Conservation (phyloP, 768 basidiomycete species). For the Chalciporus pseudorubinellus region DNA sequence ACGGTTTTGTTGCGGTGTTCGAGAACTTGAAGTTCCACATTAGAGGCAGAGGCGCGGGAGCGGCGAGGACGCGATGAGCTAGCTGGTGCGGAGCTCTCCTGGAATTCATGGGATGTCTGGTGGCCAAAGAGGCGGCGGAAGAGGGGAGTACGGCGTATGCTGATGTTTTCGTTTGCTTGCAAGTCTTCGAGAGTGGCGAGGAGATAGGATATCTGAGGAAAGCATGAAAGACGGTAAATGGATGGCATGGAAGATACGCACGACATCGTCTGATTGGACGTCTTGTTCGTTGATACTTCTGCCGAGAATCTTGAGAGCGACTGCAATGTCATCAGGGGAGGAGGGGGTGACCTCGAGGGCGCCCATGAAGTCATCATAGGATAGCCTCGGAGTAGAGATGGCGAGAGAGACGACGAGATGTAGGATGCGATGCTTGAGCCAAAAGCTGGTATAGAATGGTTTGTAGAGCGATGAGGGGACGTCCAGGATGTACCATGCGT, state of each 20-base stretch:
- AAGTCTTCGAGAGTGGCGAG: conserved; percentile 39
- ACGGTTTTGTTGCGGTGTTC: conserved; percentile 37
- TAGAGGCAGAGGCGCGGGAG: conserved; percentile 6
- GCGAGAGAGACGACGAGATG: conserved; percentile 45
- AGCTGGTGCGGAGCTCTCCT: conserved; percentile 8
- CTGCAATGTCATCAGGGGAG: conserved; percentile 31
- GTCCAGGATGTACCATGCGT: conserved; percentile 71
- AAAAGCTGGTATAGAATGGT: conserved; percentile 46
- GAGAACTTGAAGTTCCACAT: conserved; percentile 33
- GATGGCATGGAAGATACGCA: conserved; percentile 29
- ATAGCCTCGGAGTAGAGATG: conserved; percentile 34
- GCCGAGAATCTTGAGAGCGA: conserved; percentile 40
- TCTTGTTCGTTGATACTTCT: conserved; percentile 42
- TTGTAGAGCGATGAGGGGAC: conserved; percentile 45
- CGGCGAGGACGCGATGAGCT: conserved; percentile 17
- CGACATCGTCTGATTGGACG: conserved; percentile 45
- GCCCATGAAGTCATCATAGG: conserved; percentile 39
- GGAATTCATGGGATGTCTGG: conserved; percentile 23
- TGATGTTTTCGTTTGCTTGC: conserved; percentile 30
- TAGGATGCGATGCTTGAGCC: conserved; percentile 47
- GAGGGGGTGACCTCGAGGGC: conserved; percentile 31
- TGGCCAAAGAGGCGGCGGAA: conserved; percentile 35
- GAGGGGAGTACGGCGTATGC: conserved; percentile 40
- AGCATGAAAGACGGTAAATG: neutral
- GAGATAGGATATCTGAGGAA: conserved; percentile 44